phyloP scores from a whole-genome alignment of 1,284 basidiomycete species.

The Trichosporon ovoides region DNA sequence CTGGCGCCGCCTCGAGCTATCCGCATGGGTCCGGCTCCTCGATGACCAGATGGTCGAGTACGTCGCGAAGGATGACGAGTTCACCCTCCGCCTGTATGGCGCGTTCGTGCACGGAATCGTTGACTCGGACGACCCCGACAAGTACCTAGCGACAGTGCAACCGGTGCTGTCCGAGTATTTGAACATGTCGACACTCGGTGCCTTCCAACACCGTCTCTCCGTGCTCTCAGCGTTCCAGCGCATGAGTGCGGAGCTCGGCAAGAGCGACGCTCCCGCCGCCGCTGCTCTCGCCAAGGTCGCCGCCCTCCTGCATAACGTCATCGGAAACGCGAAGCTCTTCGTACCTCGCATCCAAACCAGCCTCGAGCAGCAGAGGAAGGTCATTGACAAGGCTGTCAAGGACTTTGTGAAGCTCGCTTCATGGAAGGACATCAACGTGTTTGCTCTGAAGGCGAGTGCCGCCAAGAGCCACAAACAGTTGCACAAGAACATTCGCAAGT shows the following conservation, averaged over 20 bases:
- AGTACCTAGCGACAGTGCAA: slow-evolving; percentile 60
- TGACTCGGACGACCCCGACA: slow-evolving; percentile 48
- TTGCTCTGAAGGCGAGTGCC: slow-evolving; percentile 87
- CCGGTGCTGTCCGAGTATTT: slow-evolving; percentile 80
- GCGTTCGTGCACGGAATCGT: slow-evolving; percentile 65
- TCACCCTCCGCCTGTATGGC: slow-evolving; percentile 93
- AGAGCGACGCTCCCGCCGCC: slow-evolving; percentile 41
- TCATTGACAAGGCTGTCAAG: slow-evolving; percentile 74
- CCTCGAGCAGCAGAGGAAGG: slow-evolving; percentile 59
- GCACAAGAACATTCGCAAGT: slow-evolving; percentile 86
- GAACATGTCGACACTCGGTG: slow-evolving; percentile 70
- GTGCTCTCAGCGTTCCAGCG: slow-evolving; percentile 66
- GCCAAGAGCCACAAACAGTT: slow-evolving; percentile 85
- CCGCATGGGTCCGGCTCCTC: slow-evolving; percentile 79
- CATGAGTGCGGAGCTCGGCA: slow-evolving; percentile 37
- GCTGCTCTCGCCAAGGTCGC: slow-evolving; percentile 53
- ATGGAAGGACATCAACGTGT: slow-evolving; percentile 97
- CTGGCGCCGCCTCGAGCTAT: slow-evolving; percentile 85
- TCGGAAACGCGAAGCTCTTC: slow-evolving; percentile 65
- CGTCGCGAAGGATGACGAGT: slow-evolving; percentile 62
- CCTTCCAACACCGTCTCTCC: slow-evolving; percentile 66
- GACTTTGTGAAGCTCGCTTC: slow-evolving; percentile 90
- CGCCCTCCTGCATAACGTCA: slow-evolving; percentile 62
- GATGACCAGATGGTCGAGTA: slow-evolving; percentile 65
- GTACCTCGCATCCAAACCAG: slow-evolving; percentile 53